A percentile compares a stretch with the other conserved stretches of the same genome.
Conservation (phyloP, 2,329 filamentous ascomycete genomes). For the Lecanicillium sp. region DNA sequence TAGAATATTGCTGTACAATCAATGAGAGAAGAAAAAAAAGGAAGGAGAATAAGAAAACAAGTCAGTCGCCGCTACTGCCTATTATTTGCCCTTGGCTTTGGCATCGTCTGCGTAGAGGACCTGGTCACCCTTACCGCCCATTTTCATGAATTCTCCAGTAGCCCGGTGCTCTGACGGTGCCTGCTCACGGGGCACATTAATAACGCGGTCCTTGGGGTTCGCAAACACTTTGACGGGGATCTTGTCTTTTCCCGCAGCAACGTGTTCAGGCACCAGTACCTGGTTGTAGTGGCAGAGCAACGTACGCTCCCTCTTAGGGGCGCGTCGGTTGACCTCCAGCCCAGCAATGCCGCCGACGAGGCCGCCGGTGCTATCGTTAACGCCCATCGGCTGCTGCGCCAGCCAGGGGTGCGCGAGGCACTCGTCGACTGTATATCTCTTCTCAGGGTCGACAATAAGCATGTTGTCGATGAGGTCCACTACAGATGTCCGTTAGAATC, state of each 20-base stretch:
- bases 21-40: background rate
- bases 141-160: conserved; percentile 70
- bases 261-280: conserved; percentile 46
- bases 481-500: conserved; percentile 19
- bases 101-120: conserved; percentile 63
- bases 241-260: conserved; percentile 52
- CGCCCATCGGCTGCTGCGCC: conserved; percentile 52
- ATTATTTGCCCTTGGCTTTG: conserved; percentile 21
- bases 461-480: conserved; percentile 92
- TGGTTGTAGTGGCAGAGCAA: conserved; percentile 77
- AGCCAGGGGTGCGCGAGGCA: conserved; percentile 91
- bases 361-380: conserved; percentile 85
- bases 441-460: conserved; percentile 80
- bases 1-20: conserved; percentile 4
- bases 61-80: conserved; percentile 7
- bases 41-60: conserved; percentile 1
- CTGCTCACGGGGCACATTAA: conserved; percentile 47
- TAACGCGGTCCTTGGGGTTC: conserved; percentile 53
- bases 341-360: conserved; percentile 78
- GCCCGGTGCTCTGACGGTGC: conserved; percentile 62
- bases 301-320: conserved; percentile 75
- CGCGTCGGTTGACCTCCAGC: conserved; percentile 79
- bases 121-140: conserved; percentile 84
- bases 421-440: conserved; percentile 81
- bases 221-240: conserved; percentile 65